These are phyloP conservation scores for Coniferiporia weirii DNA, from an alignment of 1,284 basidiomycete species.

Conservation along the genomic window DNA sequence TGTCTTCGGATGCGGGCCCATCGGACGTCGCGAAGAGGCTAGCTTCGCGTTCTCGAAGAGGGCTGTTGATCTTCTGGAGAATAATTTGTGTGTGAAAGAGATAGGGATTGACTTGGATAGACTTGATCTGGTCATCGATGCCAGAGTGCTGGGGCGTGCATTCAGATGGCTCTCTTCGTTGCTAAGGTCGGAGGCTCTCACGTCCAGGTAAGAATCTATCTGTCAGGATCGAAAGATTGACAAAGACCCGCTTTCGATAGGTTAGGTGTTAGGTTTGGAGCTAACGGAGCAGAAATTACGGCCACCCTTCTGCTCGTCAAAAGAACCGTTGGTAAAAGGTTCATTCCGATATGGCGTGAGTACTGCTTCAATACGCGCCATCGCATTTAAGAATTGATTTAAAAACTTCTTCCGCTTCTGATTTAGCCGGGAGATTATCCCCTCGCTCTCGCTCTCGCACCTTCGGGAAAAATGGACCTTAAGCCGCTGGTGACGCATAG, in stretches of 20 bases:
- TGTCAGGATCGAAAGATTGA: constrained; percentile 47
- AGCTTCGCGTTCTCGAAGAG: constrained; percentile 63
- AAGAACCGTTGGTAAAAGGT: constrained; percentile 75
- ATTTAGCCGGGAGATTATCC: constrained; percentile 76
- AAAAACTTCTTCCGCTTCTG: not conserved
- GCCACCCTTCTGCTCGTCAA: constrained; percentile 60
- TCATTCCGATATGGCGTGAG: constrained; percentile 82
- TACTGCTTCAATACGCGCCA: constrained; percentile 16
- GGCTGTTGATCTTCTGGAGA: constrained; percentile 58
- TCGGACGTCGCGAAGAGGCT: constrained; percentile 87
- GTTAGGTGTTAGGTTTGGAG: constrained; percentile 60
- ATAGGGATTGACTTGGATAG: constrained; percentile 40
- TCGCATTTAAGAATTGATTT: not conserved
- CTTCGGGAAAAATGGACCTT: constrained; percentile 76
- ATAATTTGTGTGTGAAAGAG: constrained; percentile 52
- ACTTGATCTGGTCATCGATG: constrained; percentile 76
- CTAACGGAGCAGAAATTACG: constrained; percentile 52
- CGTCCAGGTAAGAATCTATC: constrained; percentile 51
- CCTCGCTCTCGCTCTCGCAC: constrained; percentile 78
- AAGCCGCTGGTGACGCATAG: constrained; percentile 88
- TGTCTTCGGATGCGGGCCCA: constrained; percentile 88
- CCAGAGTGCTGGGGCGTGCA: constrained; percentile 83
- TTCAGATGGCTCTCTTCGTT: constrained; percentile 74
- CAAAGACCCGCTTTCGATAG: constrained; percentile 30
- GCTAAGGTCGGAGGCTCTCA: constrained; percentile 70